Evolutionary conservation across 768 basidiomycete genomes (phyloP), one percentile per base, ranked within the genome.

Genomic region (Exidia glandulosa): DNA sequence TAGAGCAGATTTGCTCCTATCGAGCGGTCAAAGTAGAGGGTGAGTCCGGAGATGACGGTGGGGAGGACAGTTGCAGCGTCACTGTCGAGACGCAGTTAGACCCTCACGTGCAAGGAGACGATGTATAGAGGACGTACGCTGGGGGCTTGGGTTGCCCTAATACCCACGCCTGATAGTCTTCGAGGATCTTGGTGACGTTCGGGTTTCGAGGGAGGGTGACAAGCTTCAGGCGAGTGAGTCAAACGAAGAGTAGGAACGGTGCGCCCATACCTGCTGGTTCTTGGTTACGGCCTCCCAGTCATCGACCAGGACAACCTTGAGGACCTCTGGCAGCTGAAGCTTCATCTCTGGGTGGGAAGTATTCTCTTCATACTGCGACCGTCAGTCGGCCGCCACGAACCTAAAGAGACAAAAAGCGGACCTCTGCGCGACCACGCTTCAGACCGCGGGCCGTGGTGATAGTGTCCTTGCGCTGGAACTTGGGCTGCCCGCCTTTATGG

Each of bases 281-380:
- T 96, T 97, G 58, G 96, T 98, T 37, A 98, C 85, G 3, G 86
- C 83, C 72, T 98, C 95, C 96, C 96, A 99, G 65, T 98, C 96
- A 67, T 98, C 94, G 2, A 98, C 94, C 36, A 99, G 78, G 54
- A 88, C 79, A 32, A 85, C 80, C 71, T 96, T 97, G 63, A 98
- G 79, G n/a, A 81, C 71, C 66, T 97, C 96, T 0, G 95, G 96
- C 3, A 96, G 85, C 61, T 77, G 81, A 56, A 99, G 77, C 74
- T 90, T 92, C 79, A 98, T 85, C 67, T 98, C 94, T 1, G 90
- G 87, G 64, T 88, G 85, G 70, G 83, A 85, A 68, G 76, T 76
- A 62, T 76, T 81, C 30, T 95, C 94, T 57, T 90, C 90, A 81
- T 94, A 74, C 71, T 75, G 65, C 32, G n/a, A 29, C 32, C 31